Conservation (phyloP, 129 eudicot species). For the Oenanthe sinensis region DNA sequence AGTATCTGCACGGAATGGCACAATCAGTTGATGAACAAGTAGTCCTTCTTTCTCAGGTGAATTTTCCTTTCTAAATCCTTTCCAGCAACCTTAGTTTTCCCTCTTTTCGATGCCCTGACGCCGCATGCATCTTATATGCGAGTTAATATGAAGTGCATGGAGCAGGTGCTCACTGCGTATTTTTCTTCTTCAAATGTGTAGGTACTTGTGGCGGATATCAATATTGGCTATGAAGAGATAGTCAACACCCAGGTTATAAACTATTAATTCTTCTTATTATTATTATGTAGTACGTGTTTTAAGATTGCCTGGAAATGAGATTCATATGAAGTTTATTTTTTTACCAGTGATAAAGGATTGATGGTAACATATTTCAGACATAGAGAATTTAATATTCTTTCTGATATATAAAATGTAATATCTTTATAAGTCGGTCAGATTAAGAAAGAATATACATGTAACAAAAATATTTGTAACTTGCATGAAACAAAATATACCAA, state of each 20-base stretch:
- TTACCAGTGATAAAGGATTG: not conserved
- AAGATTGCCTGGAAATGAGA: not conserved
- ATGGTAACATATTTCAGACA: not conserved
- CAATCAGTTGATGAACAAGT: constrained; percentile 52
- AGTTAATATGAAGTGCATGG: not conserved
- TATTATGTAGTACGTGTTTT: not conserved
- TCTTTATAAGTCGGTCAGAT: not conserved
- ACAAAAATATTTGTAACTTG: too few species aligned
- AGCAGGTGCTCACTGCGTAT: not conserved
- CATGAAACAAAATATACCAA: not conserved
- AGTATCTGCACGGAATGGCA: constrained; percentile 52
- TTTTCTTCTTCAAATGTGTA: constrained; percentile 3
- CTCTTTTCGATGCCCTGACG: not conserved
- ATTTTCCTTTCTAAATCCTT: not conserved
- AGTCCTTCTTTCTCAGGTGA: constrained; percentile 48
- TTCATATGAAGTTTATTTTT: not conserved
- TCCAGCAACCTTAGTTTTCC: not conserved
- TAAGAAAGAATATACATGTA: not conserved
- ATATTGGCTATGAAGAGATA: constrained; percentile 53
- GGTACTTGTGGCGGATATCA: constrained; percentile 60
- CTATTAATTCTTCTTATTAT: not conserved
- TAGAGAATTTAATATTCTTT: not conserved
- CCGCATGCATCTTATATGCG: not conserved
- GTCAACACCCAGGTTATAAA: constrained; percentile 52
- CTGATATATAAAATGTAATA: too few species aligned